A percentile compares a stretch with the other conserved stretches of the same genome.
Conservation (phyloP, 495 filamentous ascomycete species). For the Penicillium macrosclerotiorum region DNA sequence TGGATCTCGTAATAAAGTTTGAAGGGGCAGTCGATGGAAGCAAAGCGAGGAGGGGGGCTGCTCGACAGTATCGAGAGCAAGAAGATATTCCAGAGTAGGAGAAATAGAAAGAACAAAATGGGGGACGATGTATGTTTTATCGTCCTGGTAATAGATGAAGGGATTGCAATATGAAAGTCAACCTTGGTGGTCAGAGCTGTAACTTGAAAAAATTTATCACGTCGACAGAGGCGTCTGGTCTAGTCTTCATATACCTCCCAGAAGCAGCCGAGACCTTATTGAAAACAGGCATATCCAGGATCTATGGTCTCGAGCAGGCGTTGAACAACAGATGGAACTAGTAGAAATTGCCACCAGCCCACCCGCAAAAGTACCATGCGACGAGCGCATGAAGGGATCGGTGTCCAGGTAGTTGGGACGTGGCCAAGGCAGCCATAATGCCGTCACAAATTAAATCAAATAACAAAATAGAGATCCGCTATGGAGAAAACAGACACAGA, state of each 20-base stretch:
- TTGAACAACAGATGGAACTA: constrained; percentile 3
- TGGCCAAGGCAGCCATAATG: constrained; percentile 12
- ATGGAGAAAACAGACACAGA: constrained; percentile 4
- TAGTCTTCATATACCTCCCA: constrained; percentile 25
- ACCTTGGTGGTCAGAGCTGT: too few species aligned
- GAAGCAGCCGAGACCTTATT: constrained; percentile 8
- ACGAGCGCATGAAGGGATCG: constrained; percentile 12
- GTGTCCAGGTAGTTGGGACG: constrained; percentile 17
- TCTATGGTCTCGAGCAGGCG: constrained; percentile 9
- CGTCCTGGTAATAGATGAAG: too few species aligned
- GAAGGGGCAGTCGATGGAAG: not conserved
- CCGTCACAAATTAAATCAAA: too few species aligned
- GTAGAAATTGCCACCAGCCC: constrained; percentile 22
- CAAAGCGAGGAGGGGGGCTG: not conserved
- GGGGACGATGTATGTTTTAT: too few species aligned
- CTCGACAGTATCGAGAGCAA: too few species aligned
- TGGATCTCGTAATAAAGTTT: not conserved
- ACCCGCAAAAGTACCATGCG: constrained; percentile 25
- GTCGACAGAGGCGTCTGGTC: not conserved
- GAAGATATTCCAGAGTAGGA: not conserved
- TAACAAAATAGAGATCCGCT: constrained; percentile 11
- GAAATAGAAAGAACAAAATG: too few species aligned
- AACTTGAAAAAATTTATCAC: too few species aligned
- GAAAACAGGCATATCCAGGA: constrained; percentile 3
- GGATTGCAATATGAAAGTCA: too few species aligned